Evolutionary conservation across 257 asterid genomes (phyloP).

Genomic region (Primulina huaijiensis): DNA sequence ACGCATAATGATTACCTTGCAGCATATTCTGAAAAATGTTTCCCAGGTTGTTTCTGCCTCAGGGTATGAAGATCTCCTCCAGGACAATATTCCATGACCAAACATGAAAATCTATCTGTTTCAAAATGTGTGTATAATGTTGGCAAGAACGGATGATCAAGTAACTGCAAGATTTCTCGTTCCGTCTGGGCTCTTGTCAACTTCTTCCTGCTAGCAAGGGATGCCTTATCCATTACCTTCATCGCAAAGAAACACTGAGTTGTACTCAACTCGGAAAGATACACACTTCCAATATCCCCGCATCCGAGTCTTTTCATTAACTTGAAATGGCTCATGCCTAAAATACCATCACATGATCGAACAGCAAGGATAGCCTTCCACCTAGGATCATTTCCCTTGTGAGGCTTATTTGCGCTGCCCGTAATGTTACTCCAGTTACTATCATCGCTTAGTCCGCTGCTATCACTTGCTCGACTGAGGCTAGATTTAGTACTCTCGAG

Average conservation of each 20-base stretch:
- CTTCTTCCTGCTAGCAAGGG: conserved; percentile 50
- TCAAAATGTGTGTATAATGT: conserved; percentile 59
- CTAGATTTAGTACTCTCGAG: conserved; percentile 52
- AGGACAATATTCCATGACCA: conserved; percentile 61
- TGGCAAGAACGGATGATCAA: conserved; percentile 59
- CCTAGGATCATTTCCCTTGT: conserved; percentile 59
- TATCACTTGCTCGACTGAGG: conserved; percentile 47
- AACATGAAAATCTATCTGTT: conserved; percentile 49
- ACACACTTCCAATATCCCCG: conserved; percentile 57
- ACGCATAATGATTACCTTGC: conserved; percentile 36
- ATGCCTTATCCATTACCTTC: conserved; percentile 60
- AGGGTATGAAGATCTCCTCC: conserved; percentile 57
- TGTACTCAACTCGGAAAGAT: conserved; percentile 49
- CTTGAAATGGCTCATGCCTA: conserved; percentile 53
- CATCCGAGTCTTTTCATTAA: conserved; percentile 49
- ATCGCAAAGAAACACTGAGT: conserved; percentile 49
- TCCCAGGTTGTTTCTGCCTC: conserved; percentile 53
- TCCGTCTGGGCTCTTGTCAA: conserved; percentile 51
- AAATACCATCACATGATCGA: conserved; percentile 40
- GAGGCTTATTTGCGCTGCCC: conserved; percentile 54
- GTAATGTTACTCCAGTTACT: conserved; percentile 54
- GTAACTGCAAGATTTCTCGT: conserved; percentile 51
- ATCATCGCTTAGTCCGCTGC: conserved; percentile 54
- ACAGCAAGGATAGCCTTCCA: conserved; percentile 55
- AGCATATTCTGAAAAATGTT: conserved; percentile 57